Evolutionary conservation across 2,329 filamentous ascomycete species (phyloP), one percentile per base, ranked within the genome.

Genomic region (Mycosphaerella sp.): DNA sequence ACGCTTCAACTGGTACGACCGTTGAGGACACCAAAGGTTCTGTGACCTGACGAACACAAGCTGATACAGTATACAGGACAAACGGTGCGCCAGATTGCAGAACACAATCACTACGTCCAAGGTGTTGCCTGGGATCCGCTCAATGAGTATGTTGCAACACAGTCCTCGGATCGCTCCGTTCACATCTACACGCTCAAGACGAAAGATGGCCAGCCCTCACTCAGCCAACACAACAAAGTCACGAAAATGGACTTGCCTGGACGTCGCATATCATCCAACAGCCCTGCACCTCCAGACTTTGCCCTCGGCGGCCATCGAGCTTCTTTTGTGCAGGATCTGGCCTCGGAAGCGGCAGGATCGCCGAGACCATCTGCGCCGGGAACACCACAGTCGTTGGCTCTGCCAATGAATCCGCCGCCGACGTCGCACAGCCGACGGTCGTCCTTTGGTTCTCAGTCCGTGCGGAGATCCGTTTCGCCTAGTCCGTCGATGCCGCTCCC

Each of bases 41-140:
- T 32, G 8, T 14, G 7, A n/a, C 12, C n/a, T 5, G 21, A 44
- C 17, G 23, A 44, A 12, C 8, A 5, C 9, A 38, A 50, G 66
- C 61, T 63, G 44, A 66, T 44, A 53, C 10, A 38, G 48, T 29
- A 32, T 39, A 34, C 57, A 82, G 80, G 80, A 14, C 75, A 78
- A 70, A 78, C 91, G 60, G 86, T 96, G 55, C 86, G 92, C 56
- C 92, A 96, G 70, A 95, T 97, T 60, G 92, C 92, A 49, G 92
- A 97, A 70, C 92, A 97, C 73, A 95, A 89, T 66, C 93, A 98
- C 72, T 98, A 96, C 70, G 93, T 98, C 14, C 93, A 98, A 73
- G 93, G 93, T 45, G 95, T 98, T 6, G 87, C 93, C 4, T 98
- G 93, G 95, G 95, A 98, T 74, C 95, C 93, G 23, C 75, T 96